phyloP scores from a whole-genome alignment of 345 rosid genomes.

The Dipteronia sinensis region DNA sequence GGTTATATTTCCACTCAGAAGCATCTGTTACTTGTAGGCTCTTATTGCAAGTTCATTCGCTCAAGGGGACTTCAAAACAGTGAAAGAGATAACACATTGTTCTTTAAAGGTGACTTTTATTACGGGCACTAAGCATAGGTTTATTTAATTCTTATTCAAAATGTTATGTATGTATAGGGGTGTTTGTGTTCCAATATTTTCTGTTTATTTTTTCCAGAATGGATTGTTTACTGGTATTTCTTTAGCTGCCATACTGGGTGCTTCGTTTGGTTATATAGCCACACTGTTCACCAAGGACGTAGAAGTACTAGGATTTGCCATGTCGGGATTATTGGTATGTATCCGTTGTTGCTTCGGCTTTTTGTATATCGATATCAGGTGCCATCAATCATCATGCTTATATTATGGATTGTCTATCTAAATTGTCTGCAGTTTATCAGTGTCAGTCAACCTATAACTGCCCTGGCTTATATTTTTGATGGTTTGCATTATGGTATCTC shows the following conservation, averaged over 20 bases:
- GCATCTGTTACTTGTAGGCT: constrained; percentile 31
- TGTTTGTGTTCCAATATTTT: constrained; percentile 4
- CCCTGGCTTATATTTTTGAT: constrained; percentile 48
- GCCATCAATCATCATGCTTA: background rate
- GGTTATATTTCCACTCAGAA: background rate
- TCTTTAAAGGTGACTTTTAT: constrained; percentile 36
- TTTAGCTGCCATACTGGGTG: constrained; percentile 36
- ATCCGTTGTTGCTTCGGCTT: background rate
- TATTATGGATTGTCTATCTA: background rate
- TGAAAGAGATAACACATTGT: constrained; percentile 39
- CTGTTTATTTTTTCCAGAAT: constrained; percentile 26
- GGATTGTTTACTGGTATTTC: constrained; percentile 45
- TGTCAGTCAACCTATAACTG: constrained; percentile 42
- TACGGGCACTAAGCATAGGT: background rate
- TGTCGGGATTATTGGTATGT: constrained; percentile 39
- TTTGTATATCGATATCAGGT: background rate
- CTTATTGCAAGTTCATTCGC: constrained; percentile 49
- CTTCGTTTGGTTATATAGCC: constrained; percentile 38
- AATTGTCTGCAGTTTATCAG: constrained; percentile 38
- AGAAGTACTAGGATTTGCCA: constrained; percentile 35
- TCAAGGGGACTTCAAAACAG: constrained; percentile 35
- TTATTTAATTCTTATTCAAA: background rate
- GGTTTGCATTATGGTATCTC: constrained; percentile 56
- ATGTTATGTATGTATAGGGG: background rate
- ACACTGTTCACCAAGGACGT: constrained; percentile 42